phyloP scores from a whole-genome alignment of 257 asterid genomes.

The Petunia axillaris region DNA sequence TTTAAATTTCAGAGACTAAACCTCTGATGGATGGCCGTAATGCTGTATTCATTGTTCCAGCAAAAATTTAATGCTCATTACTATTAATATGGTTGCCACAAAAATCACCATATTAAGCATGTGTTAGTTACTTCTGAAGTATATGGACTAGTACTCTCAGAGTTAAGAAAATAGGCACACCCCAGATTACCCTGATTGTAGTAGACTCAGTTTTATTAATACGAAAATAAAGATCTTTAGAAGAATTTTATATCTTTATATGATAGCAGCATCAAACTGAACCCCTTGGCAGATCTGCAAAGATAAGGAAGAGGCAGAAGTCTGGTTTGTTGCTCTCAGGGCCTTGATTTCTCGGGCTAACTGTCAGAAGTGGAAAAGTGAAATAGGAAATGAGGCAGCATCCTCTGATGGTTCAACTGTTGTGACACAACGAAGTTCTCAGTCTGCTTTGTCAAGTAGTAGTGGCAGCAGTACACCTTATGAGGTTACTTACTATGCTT shows the following conservation, averaged over 20 bases:
- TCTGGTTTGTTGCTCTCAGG: conserved; percentile 67
- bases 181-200: neutral
- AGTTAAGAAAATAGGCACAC: neutral
- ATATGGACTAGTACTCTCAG: too few species aligned
- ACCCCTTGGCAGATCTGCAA: conserved; percentile 65
- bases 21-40: too few species aligned
- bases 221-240: conserved; percentile 4
- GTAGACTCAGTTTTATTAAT: neutral
- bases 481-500: conserved; percentile 55
- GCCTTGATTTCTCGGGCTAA: conserved; percentile 56
- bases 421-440: conserved; percentile 45
- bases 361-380: conserved; percentile 53
- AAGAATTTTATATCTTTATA: conserved; percentile 15
- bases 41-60: neutral
- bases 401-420: conserved; percentile 53
- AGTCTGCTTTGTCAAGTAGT: conserved; percentile 44
- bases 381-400: conserved; percentile 39
- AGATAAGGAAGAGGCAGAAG: conserved; percentile 78
- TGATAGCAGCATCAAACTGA: conserved; percentile 23
- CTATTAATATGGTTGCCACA: neutral
- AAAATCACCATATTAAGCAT: too few species aligned
- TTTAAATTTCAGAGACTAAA: conserved; percentile 4
- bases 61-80: conserved; percentile 20
- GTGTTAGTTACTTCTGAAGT: too few species aligned
- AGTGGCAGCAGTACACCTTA: conserved; percentile 44